Base-by-base conservation (phyloP, 305 asterid genomes). In the Lippia alba region DNA sequence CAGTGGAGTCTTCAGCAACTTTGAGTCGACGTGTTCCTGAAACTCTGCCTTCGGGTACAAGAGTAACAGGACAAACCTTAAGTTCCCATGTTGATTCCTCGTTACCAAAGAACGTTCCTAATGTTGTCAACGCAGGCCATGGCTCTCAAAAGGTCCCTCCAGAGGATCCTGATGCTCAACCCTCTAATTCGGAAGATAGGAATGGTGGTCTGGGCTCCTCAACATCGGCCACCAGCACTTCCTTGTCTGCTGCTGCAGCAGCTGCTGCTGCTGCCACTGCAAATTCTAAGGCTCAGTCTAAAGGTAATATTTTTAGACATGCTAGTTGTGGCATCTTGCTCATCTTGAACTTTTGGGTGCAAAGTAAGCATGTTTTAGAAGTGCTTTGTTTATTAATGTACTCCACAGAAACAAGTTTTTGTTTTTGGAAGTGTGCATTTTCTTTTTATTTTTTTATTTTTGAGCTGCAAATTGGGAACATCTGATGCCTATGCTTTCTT, bases 241-340 rank as follows among this genome's bases (percentile, higher is more conserved):
- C 74, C 41, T 12, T 61, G 72, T 70, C 83, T 67, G 70, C 80
- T 34, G 59, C 85, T 6, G 77, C 72, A 51, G 79, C 83, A 58
- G 73, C 84, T 61, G 74, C 84, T 8, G 74, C 87, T 17, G 30
- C 30, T 3, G 30, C 30, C 30, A 3, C 30, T 24, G 72, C 94
- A 57, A 59, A 86, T 51, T 66, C 91, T 30, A 92, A 90, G 81
- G 76, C 66, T 71, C 96, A 84, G 67, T 14, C 96, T 49, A 94
- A 90, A 79, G 96, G 98, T 94, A 79, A 75, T 49, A 53, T 54
- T 62, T 56, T 64, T 30, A 56, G 18, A 36, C 19, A 40, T 57
- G 61, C 56, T 49, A 66, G 56, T 56, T 57, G 30, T 32, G 41
- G 56, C 53, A 68, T 74, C 74, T 54, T 11, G 46, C 50, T 46